phyloP scores from a whole-genome alignment of 768 basidiomycete genomes.

The Hemileccinum rubropunctum region DNA sequence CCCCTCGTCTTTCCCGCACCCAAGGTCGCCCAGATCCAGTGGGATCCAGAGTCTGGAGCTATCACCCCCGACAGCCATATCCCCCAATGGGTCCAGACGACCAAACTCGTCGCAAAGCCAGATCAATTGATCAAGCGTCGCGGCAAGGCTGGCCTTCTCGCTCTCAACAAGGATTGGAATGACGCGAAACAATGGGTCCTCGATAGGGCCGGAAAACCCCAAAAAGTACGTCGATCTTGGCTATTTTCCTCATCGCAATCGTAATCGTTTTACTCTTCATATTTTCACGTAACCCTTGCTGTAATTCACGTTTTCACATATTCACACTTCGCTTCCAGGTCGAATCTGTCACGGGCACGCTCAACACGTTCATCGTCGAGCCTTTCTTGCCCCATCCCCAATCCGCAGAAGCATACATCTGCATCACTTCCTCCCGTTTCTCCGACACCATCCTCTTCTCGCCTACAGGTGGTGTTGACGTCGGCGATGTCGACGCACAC shows the following conservation, averaged over 20 bases:
- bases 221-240: constrained; percentile 50
- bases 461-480: constrained; percentile 97
- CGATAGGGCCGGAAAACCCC: constrained; percentile 87
- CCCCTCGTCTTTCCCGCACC: constrained; percentile 57
- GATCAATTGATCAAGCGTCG: constrained; percentile 99
- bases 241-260: constrained; percentile 5
- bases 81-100: constrained; percentile 79
- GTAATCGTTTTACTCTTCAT: constrained; percentile 11
- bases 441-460: constrained; percentile 98
- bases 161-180: constrained; percentile 90
- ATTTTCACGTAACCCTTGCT: constrained; percentile 25
- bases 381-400: constrained; percentile 97
- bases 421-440: constrained; percentile 93
- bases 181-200: constrained; percentile 87
- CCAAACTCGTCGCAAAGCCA: constrained; percentile 92
- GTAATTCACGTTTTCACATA: constrained; percentile 23
- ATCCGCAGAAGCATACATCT: constrained; percentile 96
- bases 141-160: constrained; percentile 95
- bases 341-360: constrained; percentile 89
- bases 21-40: constrained; percentile 84
- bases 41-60: constrained; percentile 68
- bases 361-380: constrained; percentile 98
- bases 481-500: constrained; percentile 98
- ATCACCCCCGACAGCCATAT: constrained; percentile 59
- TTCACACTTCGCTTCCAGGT: constrained; percentile 49